Conservation (phyloP, 306 rosid species). For the Prunus kanzakura region DNA sequence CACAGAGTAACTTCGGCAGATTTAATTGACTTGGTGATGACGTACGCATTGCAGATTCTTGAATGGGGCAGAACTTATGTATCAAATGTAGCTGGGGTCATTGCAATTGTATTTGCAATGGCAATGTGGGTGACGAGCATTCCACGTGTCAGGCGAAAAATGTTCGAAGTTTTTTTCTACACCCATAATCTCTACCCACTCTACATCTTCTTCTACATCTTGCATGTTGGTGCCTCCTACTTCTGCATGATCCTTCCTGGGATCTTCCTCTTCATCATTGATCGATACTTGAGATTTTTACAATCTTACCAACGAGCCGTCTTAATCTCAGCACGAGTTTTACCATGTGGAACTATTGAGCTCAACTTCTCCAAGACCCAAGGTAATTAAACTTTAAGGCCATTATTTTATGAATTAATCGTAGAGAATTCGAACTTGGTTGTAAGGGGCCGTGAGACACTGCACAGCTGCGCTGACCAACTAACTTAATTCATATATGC, state of each 20-base stretch:
- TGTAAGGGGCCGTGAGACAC: no score
- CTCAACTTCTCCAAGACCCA: slow-evolving; percentile 57
- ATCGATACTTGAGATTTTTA: slow-evolving; percentile 55
- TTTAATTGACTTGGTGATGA: no score
- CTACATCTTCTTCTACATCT: slow-evolving; percentile 51
- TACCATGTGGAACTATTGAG: slow-evolving; percentile 49
- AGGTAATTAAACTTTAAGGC: slow-evolving; percentile 27
- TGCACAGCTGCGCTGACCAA: no score
- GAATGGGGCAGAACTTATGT: slow-evolving; percentile 51
- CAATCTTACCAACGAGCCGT: slow-evolving; percentile 45
- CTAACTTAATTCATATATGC: no score
- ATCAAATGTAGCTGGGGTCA: slow-evolving; percentile 61
- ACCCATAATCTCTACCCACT: slow-evolving; percentile 59
- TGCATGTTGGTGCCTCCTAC: slow-evolving; percentile 55
- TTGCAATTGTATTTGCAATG: slow-evolving; percentile 46
- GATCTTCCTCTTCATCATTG: slow-evolving; percentile 63
- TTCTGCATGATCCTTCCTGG: slow-evolving; percentile 60
- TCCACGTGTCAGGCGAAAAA: slow-evolving; percentile 41
- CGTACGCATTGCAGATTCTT: slow-evolving; percentile 17
- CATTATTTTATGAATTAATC: no score
- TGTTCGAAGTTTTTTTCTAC: slow-evolving; percentile 73
- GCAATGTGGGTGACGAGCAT: slow-evolving; percentile 59
- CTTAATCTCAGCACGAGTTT: slow-evolving; percentile 52
- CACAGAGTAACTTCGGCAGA: no score
- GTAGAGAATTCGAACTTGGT: no score